Evolutionary conservation across 495 filamentous ascomycete species (phyloP), one percentile per base, ranked within the genome.

Genomic region (Penicillium subrubescens): DNA sequence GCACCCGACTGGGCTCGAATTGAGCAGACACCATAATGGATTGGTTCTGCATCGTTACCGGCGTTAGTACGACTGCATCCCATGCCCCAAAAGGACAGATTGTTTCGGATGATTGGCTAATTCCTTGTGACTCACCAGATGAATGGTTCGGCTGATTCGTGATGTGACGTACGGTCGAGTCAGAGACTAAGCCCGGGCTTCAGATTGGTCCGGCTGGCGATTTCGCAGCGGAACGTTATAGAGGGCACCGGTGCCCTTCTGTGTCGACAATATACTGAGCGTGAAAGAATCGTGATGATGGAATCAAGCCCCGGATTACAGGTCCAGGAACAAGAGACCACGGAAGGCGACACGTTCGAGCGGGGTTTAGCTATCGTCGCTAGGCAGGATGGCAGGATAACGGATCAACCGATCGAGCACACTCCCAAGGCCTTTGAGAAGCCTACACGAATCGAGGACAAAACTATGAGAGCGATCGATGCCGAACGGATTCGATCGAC

Each of bases 1-100:
- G 74, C 51, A 69, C 35, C 64, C 73, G 73, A 52, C 61, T 41
- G 35, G 67, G 31, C 37, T 74, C 67, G 54, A 65, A 64, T 48
- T 72, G 71, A 27, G 66, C 31, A 34, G 65, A 57, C 37, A 71
- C 67, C 72, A 74, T 76, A 58, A 67, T 65, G 57, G 64, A 57
- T 33, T 59, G 25, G 54, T 64, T 60, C 63, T 68, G 35, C 46
- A 52, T 54, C n/a, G 50, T 33, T 23, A 14, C 33, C 61, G 43
- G 59, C 44, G 25, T 71, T 67, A 73, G 71, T 44, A 33, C 19
- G 56, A 12, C 50, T 14, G 34, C 19, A 55, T 31, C 43, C 58
- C 31, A 54, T 59, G 53, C 33, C 52, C 41, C 50, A 34, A 62
- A 56, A 15, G 60, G 21, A 55, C 62, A 61, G 50, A 17, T 19